Evolutionary conservation across 176 grass and related monocot genomes (phyloP).

Genomic region (Luzula sylvatica): DNA sequence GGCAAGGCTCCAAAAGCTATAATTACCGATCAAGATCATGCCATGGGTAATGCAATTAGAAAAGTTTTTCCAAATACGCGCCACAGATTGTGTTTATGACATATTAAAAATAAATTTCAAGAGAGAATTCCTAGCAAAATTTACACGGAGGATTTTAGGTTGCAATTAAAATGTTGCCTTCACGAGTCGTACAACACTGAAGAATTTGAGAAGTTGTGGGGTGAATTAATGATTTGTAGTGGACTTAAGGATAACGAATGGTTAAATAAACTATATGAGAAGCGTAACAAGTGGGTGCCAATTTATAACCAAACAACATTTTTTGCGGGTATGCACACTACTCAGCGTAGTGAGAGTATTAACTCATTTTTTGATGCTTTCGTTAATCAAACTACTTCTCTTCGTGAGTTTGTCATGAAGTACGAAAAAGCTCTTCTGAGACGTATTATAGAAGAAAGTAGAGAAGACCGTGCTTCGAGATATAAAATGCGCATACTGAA

Average conservation of each 20-base stretch:
- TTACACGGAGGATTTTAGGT: no score
- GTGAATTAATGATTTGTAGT: neutral
- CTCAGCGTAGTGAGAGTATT: neutral
- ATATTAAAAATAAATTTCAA: no score
- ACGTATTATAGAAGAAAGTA: neutral
- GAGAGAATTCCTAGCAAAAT: no score
- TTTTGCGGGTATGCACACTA: conserved; percentile 3
- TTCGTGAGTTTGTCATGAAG: neutral
- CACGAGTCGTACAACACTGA: neutral
- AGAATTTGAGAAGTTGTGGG: neutral
- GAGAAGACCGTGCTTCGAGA: neutral
- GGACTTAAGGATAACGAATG: neutral
- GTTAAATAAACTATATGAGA: neutral
- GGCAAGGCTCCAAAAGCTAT: no score
- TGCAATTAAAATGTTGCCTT: neutral
- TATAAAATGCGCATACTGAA: neutral
- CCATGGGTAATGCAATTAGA: no score
- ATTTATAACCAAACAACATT: neutral
- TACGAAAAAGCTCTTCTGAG: neutral
- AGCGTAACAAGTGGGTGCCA: neutral
- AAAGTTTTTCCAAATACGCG: no score
- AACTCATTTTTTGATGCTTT: neutral
- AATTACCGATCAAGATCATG: no score
- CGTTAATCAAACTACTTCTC: neutral
- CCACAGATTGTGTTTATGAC: no score